Percentiles rank a stretch among this genome's conserved stretches.
Evolutionary conservation across 2,329 filamentous ascomycete species (phyloP).

Genomic region (Clarireedia homoeocarpa): DNA sequence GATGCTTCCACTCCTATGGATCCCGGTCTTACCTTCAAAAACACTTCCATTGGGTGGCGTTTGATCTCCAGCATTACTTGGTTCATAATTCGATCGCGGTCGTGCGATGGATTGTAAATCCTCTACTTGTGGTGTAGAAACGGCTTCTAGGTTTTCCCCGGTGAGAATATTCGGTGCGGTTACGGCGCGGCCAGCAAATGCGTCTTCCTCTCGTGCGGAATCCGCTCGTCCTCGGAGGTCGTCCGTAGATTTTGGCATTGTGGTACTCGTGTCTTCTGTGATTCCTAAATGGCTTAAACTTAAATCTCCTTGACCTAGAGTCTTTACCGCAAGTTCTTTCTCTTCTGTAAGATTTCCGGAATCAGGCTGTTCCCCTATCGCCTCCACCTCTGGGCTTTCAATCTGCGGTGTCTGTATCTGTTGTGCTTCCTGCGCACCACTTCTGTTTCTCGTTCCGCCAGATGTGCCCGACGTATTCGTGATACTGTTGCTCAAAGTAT

Average conservation of each 20-base stretch:
- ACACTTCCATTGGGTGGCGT: constrained; percentile 60
- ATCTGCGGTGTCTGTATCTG: constrained; percentile 23
- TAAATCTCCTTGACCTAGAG: constrained; percentile 79
- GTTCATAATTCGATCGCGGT: constrained; percentile 45
- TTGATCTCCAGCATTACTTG: constrained; percentile 44
- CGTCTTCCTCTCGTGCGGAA: constrained; percentile 19
- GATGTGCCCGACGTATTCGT: constrained; percentile 54
- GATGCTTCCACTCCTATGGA: constrained; percentile 54
- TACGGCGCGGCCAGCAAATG: constrained; percentile 3
- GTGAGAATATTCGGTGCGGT: constrained; percentile 3
- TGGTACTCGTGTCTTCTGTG: constrained; percentile 49
- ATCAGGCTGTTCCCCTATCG: constrained; percentile 27
- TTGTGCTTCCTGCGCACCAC: constrained; percentile 20
- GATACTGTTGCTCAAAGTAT: constrained; percentile 64
- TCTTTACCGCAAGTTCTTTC: constrained; percentile 75
- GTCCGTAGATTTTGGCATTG: constrained; percentile 47
- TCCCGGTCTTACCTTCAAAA: constrained; percentile 50
- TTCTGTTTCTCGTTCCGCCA: constrained; percentile 39
- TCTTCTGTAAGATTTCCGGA: constrained; percentile 34
- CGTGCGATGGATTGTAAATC: constrained; percentile 19
- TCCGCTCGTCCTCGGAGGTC: constrained; percentile 22
- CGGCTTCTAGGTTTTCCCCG: constrained; percentile 17
- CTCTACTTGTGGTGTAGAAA: constrained; percentile 17
- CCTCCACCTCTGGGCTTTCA: constrained; percentile 29
- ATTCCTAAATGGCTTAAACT: constrained; percentile 87